Conservation (phyloP, 2,329 filamentous ascomycete genomes). For the Fusarium zealandicum region DNA sequence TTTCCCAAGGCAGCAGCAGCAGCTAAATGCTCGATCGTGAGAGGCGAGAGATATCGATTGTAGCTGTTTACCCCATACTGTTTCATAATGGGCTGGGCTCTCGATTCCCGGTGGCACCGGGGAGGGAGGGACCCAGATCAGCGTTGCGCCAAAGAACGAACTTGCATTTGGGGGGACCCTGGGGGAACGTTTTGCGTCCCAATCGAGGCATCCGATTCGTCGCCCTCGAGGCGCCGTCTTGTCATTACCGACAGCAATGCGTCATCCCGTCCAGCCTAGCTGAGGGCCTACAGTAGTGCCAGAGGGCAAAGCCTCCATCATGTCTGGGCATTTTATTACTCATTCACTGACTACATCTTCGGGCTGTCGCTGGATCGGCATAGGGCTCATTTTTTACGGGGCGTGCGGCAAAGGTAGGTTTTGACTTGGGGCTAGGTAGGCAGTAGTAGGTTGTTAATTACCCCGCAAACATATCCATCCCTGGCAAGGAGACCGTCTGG, state of each 20-base stretch:
- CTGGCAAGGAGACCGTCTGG: no score
- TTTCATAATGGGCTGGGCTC: constrained; percentile 40
- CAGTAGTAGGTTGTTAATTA: no score
- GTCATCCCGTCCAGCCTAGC: constrained; percentile 39
- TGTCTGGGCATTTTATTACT: no score
- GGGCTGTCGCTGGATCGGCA: no score
- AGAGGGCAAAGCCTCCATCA: no score
- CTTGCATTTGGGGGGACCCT: neutral
- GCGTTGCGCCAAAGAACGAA: constrained; percentile 4
- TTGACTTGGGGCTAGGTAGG: no score
- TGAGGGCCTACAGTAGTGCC: constrained; percentile 16
- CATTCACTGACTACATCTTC: no score
- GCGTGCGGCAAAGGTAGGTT: no score
- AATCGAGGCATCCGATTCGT: constrained; percentile 33
- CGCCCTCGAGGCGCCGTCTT: constrained; percentile 10
- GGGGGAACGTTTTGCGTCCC: neutral
- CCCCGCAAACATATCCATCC: no score
- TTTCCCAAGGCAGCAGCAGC: no score
- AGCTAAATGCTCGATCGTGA: constrained; percentile 33
- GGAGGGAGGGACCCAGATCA: constrained; percentile 6
- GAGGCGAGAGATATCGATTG: constrained; percentile 39
- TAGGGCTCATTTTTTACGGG: no score
- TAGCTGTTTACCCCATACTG: constrained; percentile 42
- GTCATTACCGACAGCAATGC: constrained; percentile 41
- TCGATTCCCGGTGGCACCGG: constrained; percentile 16